phyloP scores from a whole-genome alignment of 805 yeast genomes.

The Pichia paraexigua region DNA sequence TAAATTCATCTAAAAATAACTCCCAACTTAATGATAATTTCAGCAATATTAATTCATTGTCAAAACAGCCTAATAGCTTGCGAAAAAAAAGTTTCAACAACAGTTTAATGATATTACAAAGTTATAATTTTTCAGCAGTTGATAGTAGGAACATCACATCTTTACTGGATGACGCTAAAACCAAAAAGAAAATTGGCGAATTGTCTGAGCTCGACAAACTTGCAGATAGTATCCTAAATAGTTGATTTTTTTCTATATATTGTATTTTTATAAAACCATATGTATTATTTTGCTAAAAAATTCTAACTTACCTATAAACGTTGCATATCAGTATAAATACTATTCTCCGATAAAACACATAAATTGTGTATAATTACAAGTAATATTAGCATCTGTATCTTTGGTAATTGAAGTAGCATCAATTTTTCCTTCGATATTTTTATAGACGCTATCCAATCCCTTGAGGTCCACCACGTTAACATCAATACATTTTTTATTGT shows the following conservation, averaged over 20 bases:
- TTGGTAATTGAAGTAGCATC: slow-evolving; percentile 12
- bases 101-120: slow-evolving; percentile 5
- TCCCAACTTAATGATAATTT: not conserved
- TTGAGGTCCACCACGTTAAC: slow-evolving; percentile 14
- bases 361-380: slow-evolving; percentile 21
- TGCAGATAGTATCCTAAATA: slow-evolving; percentile 21
- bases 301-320: not conserved
- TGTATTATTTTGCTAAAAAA: not conserved
- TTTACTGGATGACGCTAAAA: not conserved
- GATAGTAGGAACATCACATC: not conserved
- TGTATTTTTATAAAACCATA: not conserved
- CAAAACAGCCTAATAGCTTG: not conserved
- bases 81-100: not conserved
- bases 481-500: slow-evolving; percentile 12
- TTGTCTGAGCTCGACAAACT: slow-evolving; percentile 17
- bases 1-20: not conserved
- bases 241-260: slow-evolving; percentile 1
- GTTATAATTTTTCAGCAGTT: not conserved
- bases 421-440: slow-evolving; percentile 15
- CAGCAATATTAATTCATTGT: not conserved
- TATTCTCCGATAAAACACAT: slow-evolving; percentile 17
- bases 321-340: not conserved
- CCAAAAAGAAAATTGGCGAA: slow-evolving; percentile 10
- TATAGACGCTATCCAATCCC: slow-evolving; percentile 15
- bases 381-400: slow-evolving; percentile 15